Percentiles rank a stretch among this genome's conserved stretches.
These are phyloP conservation scores for Cylindrodendrum hubeiense DNA, from an alignment of 2,329 filamentous ascomycete genomes.

Conservation along the genomic window DNA sequence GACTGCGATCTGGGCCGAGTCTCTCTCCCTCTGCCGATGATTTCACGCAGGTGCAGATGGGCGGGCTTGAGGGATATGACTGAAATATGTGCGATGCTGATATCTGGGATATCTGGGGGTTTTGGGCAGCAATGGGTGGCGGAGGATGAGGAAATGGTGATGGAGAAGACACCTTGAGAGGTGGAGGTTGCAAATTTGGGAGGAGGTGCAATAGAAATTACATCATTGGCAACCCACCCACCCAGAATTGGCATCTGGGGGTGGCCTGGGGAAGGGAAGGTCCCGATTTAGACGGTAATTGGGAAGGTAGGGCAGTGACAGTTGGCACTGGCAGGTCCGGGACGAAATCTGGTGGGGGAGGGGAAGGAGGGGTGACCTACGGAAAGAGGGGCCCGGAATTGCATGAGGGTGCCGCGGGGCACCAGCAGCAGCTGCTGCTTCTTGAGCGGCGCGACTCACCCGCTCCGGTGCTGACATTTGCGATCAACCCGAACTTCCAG, in stretches of 20 bases:
- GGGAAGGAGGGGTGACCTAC: conserved; percentile 52
- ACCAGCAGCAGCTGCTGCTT: conserved; percentile 21
- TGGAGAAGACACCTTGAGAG: not conserved
- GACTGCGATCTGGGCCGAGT: not conserved
- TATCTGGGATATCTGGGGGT: conserved; percentile 2
- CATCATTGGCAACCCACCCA: conserved; percentile 34
- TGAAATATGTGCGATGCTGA: not conserved
- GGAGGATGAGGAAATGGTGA: conserved; percentile 3
- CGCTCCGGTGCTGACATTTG: conserved; percentile 37
- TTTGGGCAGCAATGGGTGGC: not conserved
- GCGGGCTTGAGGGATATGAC: not conserved
- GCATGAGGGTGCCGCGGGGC: conserved; percentile 46
- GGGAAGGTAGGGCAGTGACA: conserved; percentile 1
- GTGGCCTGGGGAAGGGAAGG: conserved; percentile 9
- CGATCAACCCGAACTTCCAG: conserved; percentile 4
- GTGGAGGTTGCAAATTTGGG: conserved; percentile 22
- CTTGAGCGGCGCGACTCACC: conserved; percentile 35
- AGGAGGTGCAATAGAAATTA: conserved; percentile 38
- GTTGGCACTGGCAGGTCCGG: not conserved
- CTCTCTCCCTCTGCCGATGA: not conserved
- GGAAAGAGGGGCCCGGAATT: conserved; percentile 64
- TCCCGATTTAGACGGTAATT: conserved; percentile 14
- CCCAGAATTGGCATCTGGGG: conserved; percentile 17
- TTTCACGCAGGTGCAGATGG: not conserved
- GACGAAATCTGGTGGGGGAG: not conserved